Evolutionary conservation across 1,139 yeast species (phyloP).

Genomic region (Pichia sp.): DNA sequence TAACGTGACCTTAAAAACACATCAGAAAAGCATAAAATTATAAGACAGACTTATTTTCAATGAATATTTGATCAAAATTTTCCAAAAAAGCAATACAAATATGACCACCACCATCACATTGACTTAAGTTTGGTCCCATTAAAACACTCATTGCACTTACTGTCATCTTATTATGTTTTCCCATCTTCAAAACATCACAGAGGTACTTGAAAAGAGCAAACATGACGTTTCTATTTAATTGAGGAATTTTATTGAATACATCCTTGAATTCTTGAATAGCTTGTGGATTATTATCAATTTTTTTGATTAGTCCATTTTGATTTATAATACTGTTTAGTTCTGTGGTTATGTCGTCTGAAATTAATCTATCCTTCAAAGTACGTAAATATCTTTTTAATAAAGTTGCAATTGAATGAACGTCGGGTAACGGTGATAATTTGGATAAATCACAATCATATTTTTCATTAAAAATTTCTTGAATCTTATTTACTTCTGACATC

Average conservation of each 20-base stretch:
- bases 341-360: conserved; percentile 25
- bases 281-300: not conserved
- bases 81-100: conserved; percentile 28
- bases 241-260: conserved; percentile 30
- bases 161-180: conserved; percentile 75
- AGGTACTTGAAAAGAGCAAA: conserved; percentile 63
- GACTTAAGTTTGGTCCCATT: conserved; percentile 31
- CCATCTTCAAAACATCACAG: conserved; percentile 55
- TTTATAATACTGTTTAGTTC: conserved; percentile 22
- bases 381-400: conserved; percentile 30
- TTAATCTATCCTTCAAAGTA: conserved; percentile 26
- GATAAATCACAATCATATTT: conserved; percentile 62
- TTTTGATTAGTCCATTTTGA: conserved; percentile 9
- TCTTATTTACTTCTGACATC: conserved; percentile 63
- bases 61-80: conserved; percentile 24
- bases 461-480: conserved; percentile 56
- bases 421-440: conserved; percentile 24
- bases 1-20: too few species aligned
- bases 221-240: conserved; percentile 53
- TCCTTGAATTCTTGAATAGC: conserved; percentile 16
- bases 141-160: conserved; percentile 30
- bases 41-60: not conserved
- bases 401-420: conserved; percentile 32
- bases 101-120: conserved; percentile 29
- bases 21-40: not conserved